Conservation (phyloP, 108 stramenopile genomes). For the Fistulifera solaris region DNA sequence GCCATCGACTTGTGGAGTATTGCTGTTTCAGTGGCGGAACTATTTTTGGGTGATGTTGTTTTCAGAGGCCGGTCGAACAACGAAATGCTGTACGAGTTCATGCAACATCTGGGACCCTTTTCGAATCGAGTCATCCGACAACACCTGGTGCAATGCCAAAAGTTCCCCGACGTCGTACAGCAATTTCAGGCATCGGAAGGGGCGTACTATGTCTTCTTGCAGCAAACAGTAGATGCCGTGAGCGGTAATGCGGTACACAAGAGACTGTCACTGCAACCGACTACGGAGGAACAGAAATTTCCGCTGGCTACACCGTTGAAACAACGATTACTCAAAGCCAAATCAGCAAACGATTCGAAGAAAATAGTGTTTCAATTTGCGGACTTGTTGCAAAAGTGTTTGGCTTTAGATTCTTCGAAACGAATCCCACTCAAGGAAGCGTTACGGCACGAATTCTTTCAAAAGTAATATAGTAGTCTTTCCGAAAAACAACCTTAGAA, state of each 20-base stretch:
- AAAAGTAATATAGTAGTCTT: not conserved
- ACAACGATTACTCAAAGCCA: conserved; percentile 53
- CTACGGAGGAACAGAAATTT: conserved; percentile 1
- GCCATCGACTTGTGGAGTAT: conserved; percentile 93
- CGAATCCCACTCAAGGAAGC: conserved; percentile 46
- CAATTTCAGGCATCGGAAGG: conserved; percentile 47
- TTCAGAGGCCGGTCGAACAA: conserved; percentile 92
- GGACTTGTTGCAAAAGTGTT: conserved; percentile 76
- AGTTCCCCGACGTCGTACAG: conserved; percentile 32
- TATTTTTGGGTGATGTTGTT: conserved; percentile 88
- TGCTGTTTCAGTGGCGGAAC: conserved; percentile 86
- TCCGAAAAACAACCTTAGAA: too few species aligned
- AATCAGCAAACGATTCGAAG: conserved; percentile 67
- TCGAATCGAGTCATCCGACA: conserved; percentile 74
- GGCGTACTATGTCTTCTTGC: conserved; percentile 41
- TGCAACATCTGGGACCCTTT: conserved; percentile 88
- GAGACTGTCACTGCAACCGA: conserved; percentile 34
- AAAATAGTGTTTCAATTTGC: conserved; percentile 68
- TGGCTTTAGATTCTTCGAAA: conserved; percentile 79
- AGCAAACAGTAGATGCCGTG: conserved; percentile 60
- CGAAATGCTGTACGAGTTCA: conserved; percentile 89
- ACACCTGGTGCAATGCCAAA: conserved; percentile 56
- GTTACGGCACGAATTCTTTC: conserved; percentile 31
- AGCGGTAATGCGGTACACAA: conserved; percentile 47
- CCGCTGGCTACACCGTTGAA: conserved; percentile 38